Evolutionary conservation across 768 basidiomycete species (phyloP), one percentile per base, ranked within the genome.

Genomic region (Vararia minispora): DNA sequence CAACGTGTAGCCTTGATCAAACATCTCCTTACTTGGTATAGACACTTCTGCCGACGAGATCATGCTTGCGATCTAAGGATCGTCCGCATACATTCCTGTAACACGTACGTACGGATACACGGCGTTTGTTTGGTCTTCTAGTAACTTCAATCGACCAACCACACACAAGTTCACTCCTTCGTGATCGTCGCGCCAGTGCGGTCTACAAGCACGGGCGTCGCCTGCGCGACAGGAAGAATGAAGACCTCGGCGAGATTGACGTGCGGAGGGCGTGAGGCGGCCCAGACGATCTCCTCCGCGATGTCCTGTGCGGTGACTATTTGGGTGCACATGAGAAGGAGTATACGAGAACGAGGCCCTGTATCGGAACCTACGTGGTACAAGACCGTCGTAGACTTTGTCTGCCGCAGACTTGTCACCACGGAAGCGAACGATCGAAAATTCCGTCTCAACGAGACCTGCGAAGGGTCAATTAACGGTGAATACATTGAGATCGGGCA

Each of bases 241-340:
- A 75, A 72, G 9, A 85, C 59, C 52, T 90, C 82, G 1, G 87
- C 89, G 29, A 97, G 70, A 55, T 97, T 91, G 31, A 97, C 87
- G 53, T 94, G 92, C 28, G 85, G 69, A 9, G 92, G 92, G 28
- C 92, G 79, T 9, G 84, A 71, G 14, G 95, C 94, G 11, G 79
- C 79, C 94, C 94, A 99, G 14, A 94, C 90, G 52, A 99, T 92
- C 60, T 98, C 91, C 57, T 99, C 95, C 1, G 95, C 95, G 32
- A 97, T 82, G 53, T 97, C 91, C 43, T 80, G 70, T 6, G 80
- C 77, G 5, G 72, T 69, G 58, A 94, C 86, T 91, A n/a, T n/a
- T n/a, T n/a, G 51, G 23, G 35, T 18, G 13, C 9, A 13, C 14
- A 24, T 32, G 28, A 43, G 20, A 31, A 13, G 18, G 11, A 8